Evolutionary conservation across 257 asterid species (phyloP), one percentile per base, ranked within the genome.

Genomic region (Verbena officinalis): DNA sequence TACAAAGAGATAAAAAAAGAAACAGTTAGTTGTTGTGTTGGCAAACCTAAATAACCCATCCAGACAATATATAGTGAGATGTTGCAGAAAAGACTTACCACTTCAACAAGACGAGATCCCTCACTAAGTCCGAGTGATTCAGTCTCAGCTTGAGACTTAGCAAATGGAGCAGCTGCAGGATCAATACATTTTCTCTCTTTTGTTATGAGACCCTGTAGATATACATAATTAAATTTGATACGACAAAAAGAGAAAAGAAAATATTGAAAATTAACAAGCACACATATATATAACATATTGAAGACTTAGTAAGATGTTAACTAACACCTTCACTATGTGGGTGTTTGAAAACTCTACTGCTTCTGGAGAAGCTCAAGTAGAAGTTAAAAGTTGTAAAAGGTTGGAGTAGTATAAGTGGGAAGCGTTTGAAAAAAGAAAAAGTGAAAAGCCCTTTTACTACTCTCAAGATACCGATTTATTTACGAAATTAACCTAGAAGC

Each of bases 141-240:
- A 67, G 77, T 66, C 75, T 94, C 99, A 52, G 69, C 65, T n/a
- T 59, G 83, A 54, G 86, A 70, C 73, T 88, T 94, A 62, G 98
- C 99, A 78, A 94, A 94, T 58, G 95, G 95, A 30, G 56, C 82
- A 68, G 99, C 99, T 72, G 97, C 88, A 65, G 98, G 83, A 86
- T 94, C 99, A 67, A 88, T 81, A 77, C 78, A 74, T 70, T 86
- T 74, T 79, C 99, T 90, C 69, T 84, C 95, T 76, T 80, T 83
- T 16, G 99, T 90, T 55, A 94, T 86, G 46, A 94, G 95, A 72
- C 99, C 99, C 99, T 94, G 88, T 70, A 59, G 62, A 77, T 23
- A 42, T 56, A 71, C 66, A 75, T 27, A 49, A 52, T 67, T 73
- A 70, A 71, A 62, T 31, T 55, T 54, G 55, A 44, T 65, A 57